Base-by-base conservation (phyloP, 2,329 filamentous ascomycete genomes). In the Sporothrix mexicana region DNA sequence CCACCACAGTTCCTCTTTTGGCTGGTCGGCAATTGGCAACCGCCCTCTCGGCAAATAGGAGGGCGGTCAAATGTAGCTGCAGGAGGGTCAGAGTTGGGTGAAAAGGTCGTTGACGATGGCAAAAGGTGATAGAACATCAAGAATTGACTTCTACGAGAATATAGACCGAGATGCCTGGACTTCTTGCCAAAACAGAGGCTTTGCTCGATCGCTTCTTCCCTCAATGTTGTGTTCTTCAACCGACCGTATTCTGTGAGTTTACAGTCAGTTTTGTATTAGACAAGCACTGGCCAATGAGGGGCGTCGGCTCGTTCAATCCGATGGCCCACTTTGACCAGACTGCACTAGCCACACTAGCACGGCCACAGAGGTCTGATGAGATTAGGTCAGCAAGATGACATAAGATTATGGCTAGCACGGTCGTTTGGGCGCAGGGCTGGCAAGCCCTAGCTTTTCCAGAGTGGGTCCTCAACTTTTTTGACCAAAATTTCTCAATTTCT, bases 11-110 rank as follows among this genome's bases (percentile, higher is more conserved):
- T 25, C 36, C n/a, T 25, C 20, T 30, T 47, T n/a, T 61, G 36
- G 12, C 20, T 53, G 12, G 55, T 73, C 73, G 73, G 73, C 73
- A 74, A 69, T 71, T 74, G 53, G 20, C 45, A 64, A 43, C 68
- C 43, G 69, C 25, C 36, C 5, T 30, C 41, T 72, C 73, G 73
- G 73, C 73, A 74, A 72, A 69, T 74, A 41, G 49, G 69, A 64
- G 66, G n/a, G 49, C 13, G 64, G 23, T 25, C 47, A 51, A 45
- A 23, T 66, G 61, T 47, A 41, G 61, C 17, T 66, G n/a, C 8
- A 10, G 36, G 17, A 8, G 8, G 41, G 61, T 9, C 17, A 20
- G 23, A 17, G 41, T 2, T 47, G n/a, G 64, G 43, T 23, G 3
- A 49, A 69, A 55, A 13, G 7, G 2, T 57, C 8, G 12, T n/a